phyloP scores from a whole-genome alignment of 495 filamentous ascomycete genomes.

The Penicillium subrubescens region DNA sequence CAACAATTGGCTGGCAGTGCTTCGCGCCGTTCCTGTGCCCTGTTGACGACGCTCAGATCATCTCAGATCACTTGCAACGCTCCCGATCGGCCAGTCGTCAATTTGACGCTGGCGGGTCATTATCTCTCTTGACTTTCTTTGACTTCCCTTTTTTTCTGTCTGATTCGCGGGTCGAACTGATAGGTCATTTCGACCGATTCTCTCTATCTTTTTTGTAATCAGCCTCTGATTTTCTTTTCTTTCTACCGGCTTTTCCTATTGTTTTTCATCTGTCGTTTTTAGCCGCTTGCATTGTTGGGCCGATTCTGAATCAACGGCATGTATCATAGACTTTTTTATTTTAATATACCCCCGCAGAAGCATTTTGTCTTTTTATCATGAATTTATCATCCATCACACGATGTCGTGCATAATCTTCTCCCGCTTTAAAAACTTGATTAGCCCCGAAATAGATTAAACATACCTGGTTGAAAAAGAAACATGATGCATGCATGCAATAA shows the following conservation, averaged over 20 bases:
- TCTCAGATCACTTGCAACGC: not conserved
- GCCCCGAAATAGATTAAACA: not conserved
- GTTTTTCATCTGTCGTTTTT: conserved; percentile 17
- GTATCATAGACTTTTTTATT: conserved; percentile 43
- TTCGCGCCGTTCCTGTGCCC: conserved; percentile 4
- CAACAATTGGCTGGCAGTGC: conserved; percentile 19
- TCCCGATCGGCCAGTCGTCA: not conserved
- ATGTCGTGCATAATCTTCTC: conserved; percentile 27
- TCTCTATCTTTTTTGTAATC: conserved; percentile 21
- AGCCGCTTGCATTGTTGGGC: conserved; percentile 25
- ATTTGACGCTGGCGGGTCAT: not conserved
- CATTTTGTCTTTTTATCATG: conserved; percentile 30
- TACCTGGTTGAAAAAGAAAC: not conserved
- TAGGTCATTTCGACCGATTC: conserved; percentile 18
- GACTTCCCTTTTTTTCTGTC: not conserved
- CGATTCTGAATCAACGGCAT: conserved; percentile 40
- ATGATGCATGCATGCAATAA: not conserved
- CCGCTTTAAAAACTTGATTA: not conserved
- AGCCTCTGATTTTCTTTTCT: conserved; percentile 12
- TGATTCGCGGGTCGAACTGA: conserved; percentile 20
- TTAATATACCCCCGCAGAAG: conserved; percentile 48
- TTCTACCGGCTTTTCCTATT: conserved; percentile 14
- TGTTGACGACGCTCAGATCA: conserved; percentile 5
- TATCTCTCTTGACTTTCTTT: conserved; percentile 17
- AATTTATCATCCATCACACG: not conserved